Evolutionary conservation across 2,329 filamentous ascomycete genomes (phyloP), one percentile per base, ranked within the genome.

Genomic region (Neonectria ditissima): DNA sequence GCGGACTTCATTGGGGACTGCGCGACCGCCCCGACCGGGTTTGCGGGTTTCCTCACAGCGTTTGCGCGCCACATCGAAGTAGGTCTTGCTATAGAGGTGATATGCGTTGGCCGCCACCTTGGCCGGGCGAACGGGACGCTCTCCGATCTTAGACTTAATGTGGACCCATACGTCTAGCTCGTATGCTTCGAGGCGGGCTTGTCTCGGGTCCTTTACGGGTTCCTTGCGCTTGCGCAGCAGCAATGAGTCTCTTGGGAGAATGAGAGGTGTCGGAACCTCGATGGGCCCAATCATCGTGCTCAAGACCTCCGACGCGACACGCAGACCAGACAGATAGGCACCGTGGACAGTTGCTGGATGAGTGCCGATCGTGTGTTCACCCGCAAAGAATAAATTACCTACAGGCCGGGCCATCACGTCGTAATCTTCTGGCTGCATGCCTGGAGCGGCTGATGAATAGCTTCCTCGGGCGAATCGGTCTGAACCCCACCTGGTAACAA

Each of bases 301-400:
- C 39, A 97, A 83, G 2, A 99, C 87, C 74, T 98, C 94, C 3
- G 92, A 91, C 11, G 96, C 96, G 4, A 92, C 96, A 53, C 96
- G 90, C 6, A 99, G 84, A 3, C 96, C 97, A 2, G 96, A 97
- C 4, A 99, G 83, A 75, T 98, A 99, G 9, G 96, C 97, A 6
- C 96, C 96, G 71, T 99, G 96, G 0, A 99, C 96, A 2, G 96
- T 99, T 32, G 97, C 96, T 13, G 97, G 96, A 76, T 99, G 94
- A 1, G 94, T 97, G 50, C 93, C 94, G 71, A 92, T 97, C 1
- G 97, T 99, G 65, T 97, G 96, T 79, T 99, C 96, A 51, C 96
- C 96, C 16, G 95, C 96, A 78, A 99, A 99, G 79, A 95, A 93
- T 9, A 99, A 82, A 68, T 97, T 97, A 32, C 93, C 94, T 32